A percentile compares a stretch with the other conserved stretches of the same genome.
Conservation (phyloP, 2,329 filamentous ascomycete species). For the Botrytis elliptica region DNA sequence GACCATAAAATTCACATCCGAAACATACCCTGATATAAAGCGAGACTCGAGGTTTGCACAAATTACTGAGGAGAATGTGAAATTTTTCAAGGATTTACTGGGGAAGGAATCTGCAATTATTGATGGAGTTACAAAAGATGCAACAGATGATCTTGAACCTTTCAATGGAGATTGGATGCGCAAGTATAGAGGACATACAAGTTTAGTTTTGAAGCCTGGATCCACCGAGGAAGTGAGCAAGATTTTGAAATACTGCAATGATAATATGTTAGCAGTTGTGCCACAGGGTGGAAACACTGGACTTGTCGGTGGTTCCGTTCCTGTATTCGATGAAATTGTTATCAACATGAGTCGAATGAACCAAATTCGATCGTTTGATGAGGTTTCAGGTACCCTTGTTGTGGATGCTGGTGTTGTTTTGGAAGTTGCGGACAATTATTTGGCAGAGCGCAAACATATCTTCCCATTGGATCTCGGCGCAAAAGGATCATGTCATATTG, state of each 20-base stretch:
- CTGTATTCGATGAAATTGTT: conserved; percentile 97
- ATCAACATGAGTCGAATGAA: conserved; percentile 91
- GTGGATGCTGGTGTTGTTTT: conserved; percentile 89
- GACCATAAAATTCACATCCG: conserved; percentile 73
- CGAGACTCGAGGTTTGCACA: conserved; percentile 73
- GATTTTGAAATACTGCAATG: conserved; percentile 92
- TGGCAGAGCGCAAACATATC: conserved; percentile 80
- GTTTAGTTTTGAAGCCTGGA: conserved; percentile 81
- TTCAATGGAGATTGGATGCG: conserved; percentile 99
- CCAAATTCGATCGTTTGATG: conserved; percentile 85
- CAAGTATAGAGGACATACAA: conserved; percentile 90
- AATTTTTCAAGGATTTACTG: conserved; percentile 78
- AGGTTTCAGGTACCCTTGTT: conserved; percentile 86
- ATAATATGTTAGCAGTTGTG: conserved; percentile 86
- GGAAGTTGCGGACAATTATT: conserved; percentile 81
- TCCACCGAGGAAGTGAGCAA: conserved; percentile 86
- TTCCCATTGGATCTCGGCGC: conserved; percentile 97
- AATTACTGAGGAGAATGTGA: conserved; percentile 76
- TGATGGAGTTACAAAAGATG: conserved; percentile 75
- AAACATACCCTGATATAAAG: conserved; percentile 81
- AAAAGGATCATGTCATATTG: conserved; percentile 95
- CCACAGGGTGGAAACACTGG: conserved; percentile 97
- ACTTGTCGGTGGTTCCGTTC: conserved; percentile 90
- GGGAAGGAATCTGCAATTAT: conserved; percentile 77
- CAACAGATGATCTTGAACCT: conserved; percentile 76